Conservation (phyloP, 2,329 filamentous ascomycete species). For the Ramichloridium luteum region DNA sequence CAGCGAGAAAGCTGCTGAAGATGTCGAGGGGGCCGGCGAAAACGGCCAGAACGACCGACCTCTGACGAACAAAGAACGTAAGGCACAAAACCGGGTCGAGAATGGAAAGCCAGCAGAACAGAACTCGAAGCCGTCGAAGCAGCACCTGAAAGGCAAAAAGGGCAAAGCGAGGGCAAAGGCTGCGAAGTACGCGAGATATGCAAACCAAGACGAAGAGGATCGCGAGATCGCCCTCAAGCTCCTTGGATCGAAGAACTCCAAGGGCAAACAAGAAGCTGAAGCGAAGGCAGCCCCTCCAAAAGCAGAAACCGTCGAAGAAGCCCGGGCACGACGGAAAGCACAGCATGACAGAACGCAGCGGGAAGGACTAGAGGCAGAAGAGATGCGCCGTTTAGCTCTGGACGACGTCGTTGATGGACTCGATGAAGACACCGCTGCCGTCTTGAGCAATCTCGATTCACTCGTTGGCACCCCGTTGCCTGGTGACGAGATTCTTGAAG, state of each 20-base stretch:
- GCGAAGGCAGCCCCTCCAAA: constrained; percentile 46
- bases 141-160: constrained; percentile 55
- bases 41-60: too few species aligned
- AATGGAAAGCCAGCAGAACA: constrained; percentile 12
- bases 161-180: constrained; percentile 79
- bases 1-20: constrained; percentile 5
- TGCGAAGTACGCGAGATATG: constrained; percentile 84
- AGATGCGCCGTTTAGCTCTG: constrained; percentile 42
- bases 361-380: constrained; percentile 65
- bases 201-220: constrained; percentile 88
- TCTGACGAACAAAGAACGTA: constrained; percentile 27
- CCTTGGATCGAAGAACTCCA: constrained; percentile 63
- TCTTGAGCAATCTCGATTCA: constrained; percentile 49
- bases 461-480: constrained; percentile 66
- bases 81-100: constrained; percentile 8
- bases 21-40: constrained; percentile 20
- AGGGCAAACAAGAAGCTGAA: constrained; percentile 56
- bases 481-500: constrained; percentile 68
- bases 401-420: constrained; percentile 39
- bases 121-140: constrained; percentile 14
- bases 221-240: constrained; percentile 69
- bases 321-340: constrained; percentile 59
- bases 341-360: constrained; percentile 70
- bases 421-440: constrained; percentile 25
- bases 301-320: constrained; percentile 51